Evolutionary conservation across 305 asterid genomes (phyloP).

Genomic region (Striga hermonthica): DNA sequence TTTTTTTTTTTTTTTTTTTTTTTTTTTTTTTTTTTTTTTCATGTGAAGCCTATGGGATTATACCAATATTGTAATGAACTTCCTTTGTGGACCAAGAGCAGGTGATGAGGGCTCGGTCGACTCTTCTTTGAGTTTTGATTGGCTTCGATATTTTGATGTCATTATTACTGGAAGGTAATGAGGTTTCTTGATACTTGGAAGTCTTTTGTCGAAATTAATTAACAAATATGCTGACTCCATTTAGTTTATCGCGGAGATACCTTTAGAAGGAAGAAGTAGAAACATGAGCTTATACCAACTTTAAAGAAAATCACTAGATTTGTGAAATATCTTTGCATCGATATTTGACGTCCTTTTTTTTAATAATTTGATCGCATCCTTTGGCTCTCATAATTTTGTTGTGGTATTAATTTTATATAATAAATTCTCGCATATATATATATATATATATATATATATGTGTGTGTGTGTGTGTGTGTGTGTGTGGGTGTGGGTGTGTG

Average conservation of each 20-base stretch:
- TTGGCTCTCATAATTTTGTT: slow-evolving; percentile 14
- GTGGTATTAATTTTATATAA: background rate
- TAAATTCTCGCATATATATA: no score
- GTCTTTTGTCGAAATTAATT: slow-evolving; percentile 24
- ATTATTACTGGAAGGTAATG: slow-evolving; percentile 94
- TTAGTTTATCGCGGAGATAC: slow-evolving; percentile 9
- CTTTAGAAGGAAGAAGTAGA: slow-evolving; percentile 10
- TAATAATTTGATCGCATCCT: slow-evolving; percentile 18
- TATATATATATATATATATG: no score
- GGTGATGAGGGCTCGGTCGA: slow-evolving; percentile 36
- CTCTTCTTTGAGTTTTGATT: slow-evolving; percentile 55
- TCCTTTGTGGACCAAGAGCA: slow-evolving; percentile 67
- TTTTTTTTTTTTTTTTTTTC: slow-evolving; percentile 23
- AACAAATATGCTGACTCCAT: background rate
- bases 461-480: no score
- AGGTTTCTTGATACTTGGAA: slow-evolving; percentile 31
- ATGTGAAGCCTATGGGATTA: slow-evolving; percentile 97
- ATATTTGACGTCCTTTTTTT: slow-evolving; percentile 1
- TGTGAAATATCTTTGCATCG: slow-evolving; percentile 5
- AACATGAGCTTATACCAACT: slow-evolving; percentile 11
- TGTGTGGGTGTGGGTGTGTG: no score
- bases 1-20: slow-evolving; percentile 3
- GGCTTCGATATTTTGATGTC: slow-evolving; percentile 87
- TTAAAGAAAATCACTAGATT: background rate
- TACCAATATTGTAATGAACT: slow-evolving; percentile 91